Base-by-base conservation (phyloP, 2,329 filamentous ascomycete species). In the Talaromyces amestolkiae region DNA sequence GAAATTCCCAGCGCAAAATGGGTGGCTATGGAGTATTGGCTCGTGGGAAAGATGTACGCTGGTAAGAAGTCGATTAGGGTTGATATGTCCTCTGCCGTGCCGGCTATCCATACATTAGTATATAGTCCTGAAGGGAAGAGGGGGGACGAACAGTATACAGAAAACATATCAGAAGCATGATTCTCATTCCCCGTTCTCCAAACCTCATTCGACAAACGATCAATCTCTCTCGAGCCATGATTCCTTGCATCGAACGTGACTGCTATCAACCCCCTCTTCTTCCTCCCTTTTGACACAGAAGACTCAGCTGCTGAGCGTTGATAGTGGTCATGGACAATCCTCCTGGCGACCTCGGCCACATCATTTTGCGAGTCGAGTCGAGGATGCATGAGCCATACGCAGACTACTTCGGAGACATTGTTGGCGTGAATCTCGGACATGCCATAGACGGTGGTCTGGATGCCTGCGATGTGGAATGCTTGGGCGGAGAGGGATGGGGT, bases 91-190 rank as follows among this genome's bases (percentile, higher is more conserved):
- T 81, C 78, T 15, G 90, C 89, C 0, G 91, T 94, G 61, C 87
- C 87, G 69, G 86, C 82, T 83, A 65, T 13, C 22, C 15, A 45
- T 22, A 1, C 13, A 37, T 54, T 24, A 63, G 31, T 56, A 31
- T 17, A 0, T 2, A 22, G 13, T 17, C 13, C 1, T 7, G 11
- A n/a, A 19, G 11, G 10, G 13, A 31, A 15, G 39, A 53, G n/a
- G 51, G 49, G 3, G 64, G 17, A 75, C 80, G 86, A 84, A 77
- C 87, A 86, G 66, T 93, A 89, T 67, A 87, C 86, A 35, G 86
- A 88, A 75, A 95, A 93, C 93, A 99, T 97, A 77, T 99, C 95
- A 74, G 92, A 87, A 0, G 93, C 94, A 80, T 98, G 95, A 7
- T 83, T 86, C 8, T 84, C 81, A 74, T 97, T 97, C 35, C 92